Evolutionary conservation across 805 yeast genomes (phyloP).

Genomic region (Yamadazyma sp.): DNA sequence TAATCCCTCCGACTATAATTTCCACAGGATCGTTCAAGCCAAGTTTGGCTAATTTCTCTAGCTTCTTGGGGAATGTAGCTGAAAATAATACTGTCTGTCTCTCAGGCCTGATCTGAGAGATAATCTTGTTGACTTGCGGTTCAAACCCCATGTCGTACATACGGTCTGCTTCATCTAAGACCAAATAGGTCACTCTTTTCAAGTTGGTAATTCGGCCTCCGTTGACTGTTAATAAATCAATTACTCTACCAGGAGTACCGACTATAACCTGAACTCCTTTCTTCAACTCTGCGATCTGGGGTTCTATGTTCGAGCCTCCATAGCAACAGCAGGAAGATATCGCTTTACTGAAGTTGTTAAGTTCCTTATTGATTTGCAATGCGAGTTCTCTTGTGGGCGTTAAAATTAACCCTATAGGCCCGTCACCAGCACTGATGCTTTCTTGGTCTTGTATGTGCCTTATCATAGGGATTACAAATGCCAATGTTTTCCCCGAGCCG

Average conservation of each 20-base stretch:
- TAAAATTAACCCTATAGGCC: constrained; percentile 77
- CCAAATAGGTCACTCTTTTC: constrained; percentile 72
- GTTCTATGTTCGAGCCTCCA: constrained; percentile 84
- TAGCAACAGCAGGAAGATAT: constrained; percentile 75
- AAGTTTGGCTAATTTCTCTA: constrained; percentile 72
- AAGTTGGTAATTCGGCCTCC: constrained; percentile 73
- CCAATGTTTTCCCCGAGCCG: constrained; percentile 93
- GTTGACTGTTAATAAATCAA: constrained; percentile 83
- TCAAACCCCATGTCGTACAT: constrained; percentile 97
- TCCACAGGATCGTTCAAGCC: constrained; percentile 66
- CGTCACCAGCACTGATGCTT: constrained; percentile 48
- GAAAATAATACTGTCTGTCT: constrained; percentile 88
- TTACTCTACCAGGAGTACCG: constrained; percentile 94
- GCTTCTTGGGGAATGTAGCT: constrained; percentile 85
- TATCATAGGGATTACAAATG: constrained; percentile 80
- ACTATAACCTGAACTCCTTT: constrained; percentile 78
- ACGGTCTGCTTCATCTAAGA: constrained; percentile 93
- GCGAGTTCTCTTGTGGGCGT: constrained; percentile 95
- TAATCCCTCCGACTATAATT: constrained; percentile 75
- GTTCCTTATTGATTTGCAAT: constrained; percentile 72
- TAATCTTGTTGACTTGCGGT: constrained; percentile 85
- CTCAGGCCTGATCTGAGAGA: constrained; percentile 77
- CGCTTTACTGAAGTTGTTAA: constrained; percentile 54
- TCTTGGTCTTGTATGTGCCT: constrained; percentile 80
- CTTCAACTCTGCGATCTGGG: constrained; percentile 77